Conservation (phyloP, 179 eudicot genomes). For the Patellifolia procumbens region DNA sequence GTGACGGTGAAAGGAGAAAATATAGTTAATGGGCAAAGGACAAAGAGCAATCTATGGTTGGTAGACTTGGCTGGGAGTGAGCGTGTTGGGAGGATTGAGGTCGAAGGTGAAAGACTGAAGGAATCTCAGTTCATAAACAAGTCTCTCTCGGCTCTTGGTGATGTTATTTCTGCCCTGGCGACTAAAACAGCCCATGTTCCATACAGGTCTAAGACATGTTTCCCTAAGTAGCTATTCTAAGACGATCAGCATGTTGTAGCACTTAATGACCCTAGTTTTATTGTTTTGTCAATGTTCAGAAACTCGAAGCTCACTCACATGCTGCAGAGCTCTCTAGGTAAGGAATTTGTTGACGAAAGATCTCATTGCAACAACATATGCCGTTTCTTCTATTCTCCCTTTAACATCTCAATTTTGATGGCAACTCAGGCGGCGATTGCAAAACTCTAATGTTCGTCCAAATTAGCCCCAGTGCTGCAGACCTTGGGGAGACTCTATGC, state of each 20-base stretch:
- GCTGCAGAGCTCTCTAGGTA: constrained; percentile 93
- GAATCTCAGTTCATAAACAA: constrained; percentile 96
- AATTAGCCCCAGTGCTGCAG: constrained; percentile 70
- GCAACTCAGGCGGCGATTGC: constrained; percentile 85
- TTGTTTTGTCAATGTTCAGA: constrained; percentile 43
- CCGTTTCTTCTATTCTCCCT: background rate
- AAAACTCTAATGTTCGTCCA: constrained; percentile 97
- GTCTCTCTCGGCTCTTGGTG: constrained; percentile 93
- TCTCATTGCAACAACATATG: background rate
- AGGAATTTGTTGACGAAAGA: constrained; percentile 1
- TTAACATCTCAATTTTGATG: background rate
- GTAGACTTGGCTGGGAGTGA: constrained; percentile 99
- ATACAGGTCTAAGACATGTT: constrained; percentile 57
- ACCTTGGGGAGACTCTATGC: constrained; percentile 89
- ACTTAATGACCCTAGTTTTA: background rate
- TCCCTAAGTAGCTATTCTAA: background rate
- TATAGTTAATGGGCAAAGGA: constrained; percentile 65
- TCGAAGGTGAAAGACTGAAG: constrained; percentile 94
- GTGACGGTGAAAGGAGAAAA: constrained; percentile 76
- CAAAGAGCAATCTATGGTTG: constrained; percentile 94
- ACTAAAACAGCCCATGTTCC: constrained; percentile 86
- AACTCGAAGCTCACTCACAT: constrained; percentile 94
- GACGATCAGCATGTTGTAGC: background rate
- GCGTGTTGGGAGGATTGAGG: constrained; percentile 84
- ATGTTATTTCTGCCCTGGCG: constrained; percentile 94